These are phyloP conservation scores for Blastobotrys aristatus DNA, from an alignment of 1,139 yeast genomes.

Conservation along the genomic window DNA sequence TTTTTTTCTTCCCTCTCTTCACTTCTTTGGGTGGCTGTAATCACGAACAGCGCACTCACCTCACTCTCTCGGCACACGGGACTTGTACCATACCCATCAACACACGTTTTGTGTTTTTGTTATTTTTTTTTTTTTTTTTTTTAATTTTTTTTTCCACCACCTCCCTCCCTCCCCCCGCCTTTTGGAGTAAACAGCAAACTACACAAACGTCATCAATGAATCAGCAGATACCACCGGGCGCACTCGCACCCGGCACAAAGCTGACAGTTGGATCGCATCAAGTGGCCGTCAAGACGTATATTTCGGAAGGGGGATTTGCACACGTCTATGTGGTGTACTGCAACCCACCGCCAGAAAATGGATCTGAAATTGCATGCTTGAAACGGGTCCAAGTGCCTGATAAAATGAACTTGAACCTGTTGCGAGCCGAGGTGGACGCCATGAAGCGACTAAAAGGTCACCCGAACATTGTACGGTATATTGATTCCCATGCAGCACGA, in stretches of 20 bases:
- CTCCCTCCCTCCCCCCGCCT: too few species aligned
- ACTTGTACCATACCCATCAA: too few species aligned
- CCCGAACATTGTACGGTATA: conserved; percentile 76
- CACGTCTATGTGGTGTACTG: conserved; percentile 65
- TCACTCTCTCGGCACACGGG: too few species aligned
- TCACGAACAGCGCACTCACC: too few species aligned
- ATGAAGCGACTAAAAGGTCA: conserved; percentile 75
- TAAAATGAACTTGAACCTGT: conserved; percentile 58
- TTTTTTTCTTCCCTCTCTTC: too few species aligned
- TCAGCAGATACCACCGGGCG: conserved; percentile 39
- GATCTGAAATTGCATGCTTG: conserved; percentile 46
- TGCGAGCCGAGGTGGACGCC: conserved; percentile 76
- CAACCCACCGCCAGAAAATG: conserved; percentile 39
- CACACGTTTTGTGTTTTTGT: too few species aligned
- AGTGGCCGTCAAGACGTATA: conserved; percentile 52
- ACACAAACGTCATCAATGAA: background rate
- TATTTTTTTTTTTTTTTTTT: too few species aligned
- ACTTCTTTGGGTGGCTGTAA: too few species aligned
- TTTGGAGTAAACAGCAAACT: too few species aligned
- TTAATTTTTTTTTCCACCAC: background rate
- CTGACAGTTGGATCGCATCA: conserved; percentile 64
- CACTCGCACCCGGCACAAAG: conserved; percentile 60
- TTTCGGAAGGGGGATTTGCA: conserved; percentile 76
- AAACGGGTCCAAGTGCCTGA: conserved; percentile 75
- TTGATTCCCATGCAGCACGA: conserved; percentile 94